phyloP scores from a whole-genome alignment of 2,329 filamentous ascomycete genomes.

The Verticillium zaregamsianum region DNA sequence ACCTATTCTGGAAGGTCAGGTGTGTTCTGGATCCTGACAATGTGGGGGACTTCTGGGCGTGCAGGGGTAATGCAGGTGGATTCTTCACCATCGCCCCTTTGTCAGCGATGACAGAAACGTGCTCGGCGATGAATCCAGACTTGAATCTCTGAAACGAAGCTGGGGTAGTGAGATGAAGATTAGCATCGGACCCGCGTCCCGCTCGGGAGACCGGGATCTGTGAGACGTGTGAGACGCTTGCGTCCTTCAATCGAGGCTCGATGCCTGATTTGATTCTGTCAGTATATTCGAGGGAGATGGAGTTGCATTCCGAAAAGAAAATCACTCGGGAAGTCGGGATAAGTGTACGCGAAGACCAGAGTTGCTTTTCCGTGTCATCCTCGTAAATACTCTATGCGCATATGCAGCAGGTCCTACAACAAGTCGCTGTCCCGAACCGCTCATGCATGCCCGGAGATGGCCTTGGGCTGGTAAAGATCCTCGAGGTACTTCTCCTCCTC shows the following conservation, averaged over 20 bases:
- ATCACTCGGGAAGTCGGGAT: not conserved
- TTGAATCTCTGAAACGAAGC: not conserved
- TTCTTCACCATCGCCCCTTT: not conserved
- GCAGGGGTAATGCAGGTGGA: not conserved
- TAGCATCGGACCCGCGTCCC: not conserved
- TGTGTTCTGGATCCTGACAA: not conserved
- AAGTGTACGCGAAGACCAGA: not conserved
- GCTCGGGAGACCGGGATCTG: not conserved
- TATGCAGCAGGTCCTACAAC: not conserved
- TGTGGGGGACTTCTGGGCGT: not conserved
- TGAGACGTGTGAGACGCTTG: not conserved
- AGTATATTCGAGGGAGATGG: not conserved
- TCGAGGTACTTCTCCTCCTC: conserved; percentile 61
- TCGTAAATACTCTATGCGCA: not conserved
- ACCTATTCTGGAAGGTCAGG: not conserved
- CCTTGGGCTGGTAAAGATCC: conserved; percentile 55
- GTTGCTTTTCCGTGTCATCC: not conserved
- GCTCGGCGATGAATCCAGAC: not conserved
- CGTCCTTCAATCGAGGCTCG: not conserved
- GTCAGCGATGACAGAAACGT: not conserved
- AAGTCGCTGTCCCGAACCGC: not conserved
- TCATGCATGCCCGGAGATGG: conserved; percentile 20
- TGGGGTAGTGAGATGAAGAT: not conserved
- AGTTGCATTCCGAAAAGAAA: not conserved
- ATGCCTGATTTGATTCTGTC: not conserved